Percentiles rank a stretch among this genome's conserved stretches.
Conservation (phyloP, 176 grass and related monocot genomes). For the Musa schizocarpa region DNA sequence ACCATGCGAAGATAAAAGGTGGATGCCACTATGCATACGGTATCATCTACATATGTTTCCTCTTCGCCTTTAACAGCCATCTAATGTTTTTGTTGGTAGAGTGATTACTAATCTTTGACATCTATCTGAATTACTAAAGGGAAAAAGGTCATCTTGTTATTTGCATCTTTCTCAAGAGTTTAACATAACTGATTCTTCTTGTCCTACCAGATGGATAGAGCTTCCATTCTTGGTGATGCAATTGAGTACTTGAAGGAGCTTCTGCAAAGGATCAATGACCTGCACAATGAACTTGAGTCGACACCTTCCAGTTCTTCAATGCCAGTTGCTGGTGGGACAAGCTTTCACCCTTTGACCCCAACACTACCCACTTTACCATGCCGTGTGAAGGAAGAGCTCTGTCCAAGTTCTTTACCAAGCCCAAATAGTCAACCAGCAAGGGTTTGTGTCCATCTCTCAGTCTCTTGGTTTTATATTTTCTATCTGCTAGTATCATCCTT, state of each 20-base stretch:
- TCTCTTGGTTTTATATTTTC: neutral
- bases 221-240: slow-evolving; percentile 67
- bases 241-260: slow-evolving; percentile 89
- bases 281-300: slow-evolving; percentile 67
- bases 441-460: slow-evolving; percentile 34
- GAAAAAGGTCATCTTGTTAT: neutral
- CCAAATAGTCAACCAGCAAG: slow-evolving; percentile 46
- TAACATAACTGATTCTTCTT: slow-evolving; percentile 12
- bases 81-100: too few relatives aligned
- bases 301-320: slow-evolving; percentile 44
- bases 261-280: slow-evolving; percentile 56
- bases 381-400: slow-evolving; percentile 55
- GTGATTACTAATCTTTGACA: too few relatives aligned
- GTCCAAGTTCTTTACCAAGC: slow-evolving; percentile 41
- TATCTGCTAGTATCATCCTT: neutral
- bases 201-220: slow-evolving; percentile 61
- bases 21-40: too few relatives aligned
- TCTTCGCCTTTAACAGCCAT: too few relatives aligned
- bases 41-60: too few relatives aligned
- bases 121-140: neutral
- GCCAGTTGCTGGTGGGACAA: slow-evolving; percentile 29
- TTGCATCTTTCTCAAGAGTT: neutral
- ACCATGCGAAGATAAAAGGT: too few relatives aligned
- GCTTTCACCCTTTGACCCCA: slow-evolving; percentile 56
- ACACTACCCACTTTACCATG: slow-evolving; percentile 46